Evolutionary conservation across 2,329 filamentous ascomycete genomes (phyloP).

Genomic region (Westerdykella ornata): DNA sequence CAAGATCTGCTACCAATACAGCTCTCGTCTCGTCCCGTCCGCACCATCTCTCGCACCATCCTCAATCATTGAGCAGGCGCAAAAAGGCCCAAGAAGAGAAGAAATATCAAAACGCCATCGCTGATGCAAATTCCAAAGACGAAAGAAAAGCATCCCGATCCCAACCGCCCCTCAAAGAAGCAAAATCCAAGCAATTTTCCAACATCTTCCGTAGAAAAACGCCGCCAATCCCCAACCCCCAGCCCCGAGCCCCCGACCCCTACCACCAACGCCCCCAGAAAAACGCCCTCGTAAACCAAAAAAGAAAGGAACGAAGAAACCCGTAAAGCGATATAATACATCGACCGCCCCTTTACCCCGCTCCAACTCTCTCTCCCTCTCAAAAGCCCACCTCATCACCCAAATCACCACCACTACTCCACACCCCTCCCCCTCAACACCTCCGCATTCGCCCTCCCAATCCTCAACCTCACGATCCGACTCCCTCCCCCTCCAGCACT

Average conservation of each 20-base stretch:
- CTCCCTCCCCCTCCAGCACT: constrained; percentile 3
- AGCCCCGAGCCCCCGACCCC: too few relatives aligned
- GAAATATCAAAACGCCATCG: constrained; percentile 5
- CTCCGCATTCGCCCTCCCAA: neutral
- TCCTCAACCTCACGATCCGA: neutral
- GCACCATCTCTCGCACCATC: too few relatives aligned
- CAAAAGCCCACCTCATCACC: too few relatives aligned
- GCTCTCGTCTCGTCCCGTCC: too few relatives aligned
- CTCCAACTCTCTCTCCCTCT: neutral
- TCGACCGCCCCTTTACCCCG: constrained; percentile 3
- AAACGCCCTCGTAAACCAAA: neutral
- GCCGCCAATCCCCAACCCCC: too few relatives aligned
- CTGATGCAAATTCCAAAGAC: constrained; percentile 6
- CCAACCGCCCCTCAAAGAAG: neutral
- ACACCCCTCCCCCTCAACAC: neutral
- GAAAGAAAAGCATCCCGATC: neutral
- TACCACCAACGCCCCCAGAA: neutral
- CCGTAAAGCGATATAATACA: neutral
- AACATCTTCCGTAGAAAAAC: too few relatives aligned
- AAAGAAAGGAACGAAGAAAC: neutral
- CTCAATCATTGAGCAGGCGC: too few relatives aligned
- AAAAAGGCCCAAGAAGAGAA: too few relatives aligned
- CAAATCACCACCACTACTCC: too few relatives aligned
- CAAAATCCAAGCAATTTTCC: too few relatives aligned
- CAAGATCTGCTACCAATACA: too few relatives aligned